These are phyloP conservation scores for Senna tora DNA, from an alignment of 306 rosid species.

Conservation along the genomic window DNA sequence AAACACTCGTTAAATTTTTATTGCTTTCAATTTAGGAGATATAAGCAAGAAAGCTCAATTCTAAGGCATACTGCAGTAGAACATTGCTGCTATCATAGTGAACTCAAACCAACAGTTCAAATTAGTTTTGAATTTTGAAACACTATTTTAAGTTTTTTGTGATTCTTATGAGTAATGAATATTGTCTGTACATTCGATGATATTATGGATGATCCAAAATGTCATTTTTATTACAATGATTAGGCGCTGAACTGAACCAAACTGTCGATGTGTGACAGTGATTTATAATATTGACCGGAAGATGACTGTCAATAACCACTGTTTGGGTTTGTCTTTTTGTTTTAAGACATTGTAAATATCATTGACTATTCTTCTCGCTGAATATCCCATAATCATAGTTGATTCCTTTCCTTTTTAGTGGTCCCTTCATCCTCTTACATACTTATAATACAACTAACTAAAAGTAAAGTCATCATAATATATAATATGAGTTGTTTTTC, in stretches of 20 bases:
- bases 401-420: slow-evolving; percentile 22
- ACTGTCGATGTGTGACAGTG: slow-evolving; percentile 9
- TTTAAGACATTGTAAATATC: neutral
- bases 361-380: slow-evolving; percentile 9
- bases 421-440: slow-evolving; percentile 3
- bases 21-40: neutral
- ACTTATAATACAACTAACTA: neutral
- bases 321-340: slow-evolving; percentile 4
- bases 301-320: slow-evolving; percentile 17
- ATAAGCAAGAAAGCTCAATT: slow-evolving; percentile 15
- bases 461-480: neutral
- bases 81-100: neutral
- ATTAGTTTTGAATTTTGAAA: neutral
- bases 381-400: neutral
- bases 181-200: neutral
- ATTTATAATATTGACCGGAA: slow-evolving; percentile 21
- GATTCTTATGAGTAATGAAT: slow-evolving; percentile 10
- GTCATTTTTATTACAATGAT: neutral
- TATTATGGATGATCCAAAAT: neutral
- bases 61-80: neutral
- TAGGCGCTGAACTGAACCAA: slow-evolving; percentile 23
- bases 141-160: neutral
- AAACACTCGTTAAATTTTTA: neutral
- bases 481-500: neutral
- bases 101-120: neutral